Evolutionary conservation across 345 rosid species (phyloP), one percentile per base, ranked within the genome.

Genomic region (Punica granatum): DNA sequence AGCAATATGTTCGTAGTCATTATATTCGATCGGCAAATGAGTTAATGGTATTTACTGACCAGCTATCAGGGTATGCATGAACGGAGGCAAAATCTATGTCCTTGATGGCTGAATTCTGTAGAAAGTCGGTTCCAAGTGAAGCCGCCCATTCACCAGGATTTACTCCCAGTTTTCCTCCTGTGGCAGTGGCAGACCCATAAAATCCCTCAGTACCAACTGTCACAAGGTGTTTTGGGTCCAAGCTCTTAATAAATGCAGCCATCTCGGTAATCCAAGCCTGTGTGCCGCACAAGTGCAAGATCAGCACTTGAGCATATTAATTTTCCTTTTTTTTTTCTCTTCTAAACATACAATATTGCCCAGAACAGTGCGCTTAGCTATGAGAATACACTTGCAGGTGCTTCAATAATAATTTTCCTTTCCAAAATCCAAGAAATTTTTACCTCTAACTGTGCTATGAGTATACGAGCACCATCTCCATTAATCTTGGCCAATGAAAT

Each of bases 71-170:
- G 70, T 83, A 83, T 21, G 83, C 76, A 76, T 80, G 83, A 56
- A 78, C 83, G 35, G 87, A 80, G 64, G 87, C 83, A 69, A 83
- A 80, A 76, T 83, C 87, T 28, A 78, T 80, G 69, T 69, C 65
- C 59, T 74, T 44, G 23, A 75, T 68, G 1, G 78, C 82, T 58
- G 84, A 83, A 49, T 80, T 78, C 64, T 62, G 72, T 68, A 80
- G 63, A 54, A 83, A 83, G 61, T 83, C 87, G 10, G 81, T 69
- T 71, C 83, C 87, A 48, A 83, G 80, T 48, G 70, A 76, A 37
- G 79, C 76, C 69, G 84, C 87, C 87, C 84, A 78, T 56, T 74
- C 70, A 63, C 84, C 87, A 60, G 84, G 84, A 77, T 83, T 80
- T 25, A 73, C 78, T 63, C 70, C 73, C 19, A 48, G 51, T 63